These are phyloP conservation scores for Rhizopus stolonifer DNA, from an alignment of 371 early-diverging fungal species.

Conservation along the genomic window DNA sequence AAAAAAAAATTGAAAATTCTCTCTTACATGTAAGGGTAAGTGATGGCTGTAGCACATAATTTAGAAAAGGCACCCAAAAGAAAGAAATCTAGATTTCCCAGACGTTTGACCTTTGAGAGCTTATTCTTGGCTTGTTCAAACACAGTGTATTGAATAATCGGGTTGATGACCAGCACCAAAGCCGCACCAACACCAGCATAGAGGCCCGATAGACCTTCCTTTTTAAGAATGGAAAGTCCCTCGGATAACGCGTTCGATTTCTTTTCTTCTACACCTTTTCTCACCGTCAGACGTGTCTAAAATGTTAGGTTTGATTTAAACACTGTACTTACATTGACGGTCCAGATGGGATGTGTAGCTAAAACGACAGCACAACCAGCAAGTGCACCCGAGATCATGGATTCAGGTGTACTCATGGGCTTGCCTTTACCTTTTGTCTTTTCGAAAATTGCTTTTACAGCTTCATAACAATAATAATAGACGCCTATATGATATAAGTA, in stretches of 20 bases:
- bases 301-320: too few species aligned
- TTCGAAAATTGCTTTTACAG: constrained; percentile 83
- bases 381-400: constrained; percentile 89
- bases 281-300: constrained; percentile 69
- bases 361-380: constrained; percentile 87
- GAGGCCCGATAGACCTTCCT: constrained; percentile 84
- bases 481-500: constrained; percentile 43
- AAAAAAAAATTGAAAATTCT: background rate
- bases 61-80: constrained; percentile 92
- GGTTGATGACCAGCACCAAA: constrained; percentile 95
- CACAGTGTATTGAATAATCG: constrained; percentile 96
- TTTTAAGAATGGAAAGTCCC: constrained; percentile 71
- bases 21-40: constrained; percentile 94
- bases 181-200: constrained; percentile 92
- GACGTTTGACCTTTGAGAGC: constrained; percentile 51
- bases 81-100: constrained; percentile 90
- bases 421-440: constrained; percentile 54
- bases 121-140: constrained; percentile 90
- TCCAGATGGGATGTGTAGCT: constrained; percentile 97
- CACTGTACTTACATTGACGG: constrained; percentile 74
- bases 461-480: constrained; percentile 95
- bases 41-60: constrained; percentile 90
- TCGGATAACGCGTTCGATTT: constrained; percentile 48
- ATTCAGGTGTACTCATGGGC: constrained; percentile 79
- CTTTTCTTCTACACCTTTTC: constrained; percentile 54